These are phyloP conservation scores for Oryza punctata DNA, from an alignment of 176 grass and related monocot species.

Conservation along the genomic window DNA sequence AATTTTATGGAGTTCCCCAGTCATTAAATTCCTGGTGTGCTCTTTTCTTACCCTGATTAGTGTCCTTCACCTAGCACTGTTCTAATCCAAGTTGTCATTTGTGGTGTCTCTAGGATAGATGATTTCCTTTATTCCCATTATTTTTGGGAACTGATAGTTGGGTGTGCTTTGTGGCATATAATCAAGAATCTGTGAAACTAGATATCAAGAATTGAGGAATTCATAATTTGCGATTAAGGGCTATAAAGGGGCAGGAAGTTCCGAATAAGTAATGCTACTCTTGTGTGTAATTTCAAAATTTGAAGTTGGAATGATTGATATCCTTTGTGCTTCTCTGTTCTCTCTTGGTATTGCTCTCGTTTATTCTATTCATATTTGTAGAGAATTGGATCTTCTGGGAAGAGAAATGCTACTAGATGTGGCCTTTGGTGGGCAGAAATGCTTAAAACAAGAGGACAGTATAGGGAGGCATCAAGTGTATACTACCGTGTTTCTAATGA, in stretches of 20 bases:
- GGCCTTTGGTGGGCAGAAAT: constrained; percentile 99
- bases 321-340: neutral
- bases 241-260: neutral
- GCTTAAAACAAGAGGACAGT: constrained; percentile 85
- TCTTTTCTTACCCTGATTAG: neutral
- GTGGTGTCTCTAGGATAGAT: neutral
- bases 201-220: neutral
- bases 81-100: neutral
- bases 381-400: constrained; percentile 79
- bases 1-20: neutral
- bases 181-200: constrained; percentile 14
- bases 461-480: constrained; percentile 79
- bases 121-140: neutral
- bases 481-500: constrained; percentile 97
- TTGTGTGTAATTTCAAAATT: constrained; percentile 11
- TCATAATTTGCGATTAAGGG: neutral
- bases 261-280: neutral
- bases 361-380: constrained; percentile 50
- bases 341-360: constrained; percentile 30
- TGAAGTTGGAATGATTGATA: constrained; percentile 3
- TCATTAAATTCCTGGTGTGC: neutral
- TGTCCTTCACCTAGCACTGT: neutral
- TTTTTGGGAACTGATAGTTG: neutral
- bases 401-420: constrained; percentile 95
- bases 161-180: neutral